These are phyloP conservation scores for Phialophora expanda DNA, from an alignment of 2,329 filamentous ascomycete genomes.

Conservation along the genomic window DNA sequence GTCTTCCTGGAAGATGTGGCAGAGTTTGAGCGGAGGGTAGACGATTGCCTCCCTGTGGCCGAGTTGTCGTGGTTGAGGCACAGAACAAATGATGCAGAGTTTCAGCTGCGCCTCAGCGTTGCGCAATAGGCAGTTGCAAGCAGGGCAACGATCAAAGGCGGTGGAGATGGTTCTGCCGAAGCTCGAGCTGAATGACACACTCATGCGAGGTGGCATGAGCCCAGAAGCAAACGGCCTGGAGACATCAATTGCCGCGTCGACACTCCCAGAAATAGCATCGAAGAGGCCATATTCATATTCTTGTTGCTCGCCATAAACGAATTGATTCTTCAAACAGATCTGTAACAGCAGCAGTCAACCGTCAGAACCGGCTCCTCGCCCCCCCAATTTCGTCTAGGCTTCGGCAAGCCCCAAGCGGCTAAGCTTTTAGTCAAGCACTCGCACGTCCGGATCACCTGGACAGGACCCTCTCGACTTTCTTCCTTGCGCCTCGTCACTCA, in stretches of 20 bases:
- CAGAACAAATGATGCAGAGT: background rate
- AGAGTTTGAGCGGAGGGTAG: background rate
- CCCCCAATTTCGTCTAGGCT: background rate
- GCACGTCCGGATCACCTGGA: background rate
- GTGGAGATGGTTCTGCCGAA: background rate
- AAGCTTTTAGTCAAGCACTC: conserved; percentile 3
- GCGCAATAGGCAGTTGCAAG: conserved; percentile 16
- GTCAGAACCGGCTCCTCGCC: too few relatives aligned
- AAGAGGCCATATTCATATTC: background rate
- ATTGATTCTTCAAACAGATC: background rate
- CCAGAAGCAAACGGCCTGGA: background rate
- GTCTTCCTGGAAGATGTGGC: too few relatives aligned
- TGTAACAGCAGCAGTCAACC: background rate
- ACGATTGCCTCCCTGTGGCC: background rate
- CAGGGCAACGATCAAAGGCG: background rate
- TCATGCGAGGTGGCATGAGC: background rate
- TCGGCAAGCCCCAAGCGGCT: background rate
- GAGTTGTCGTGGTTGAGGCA: background rate
- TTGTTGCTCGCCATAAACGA: background rate
- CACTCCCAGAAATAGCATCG: background rate
- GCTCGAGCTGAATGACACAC: background rate
- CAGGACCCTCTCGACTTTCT: background rate
- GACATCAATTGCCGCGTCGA: background rate
- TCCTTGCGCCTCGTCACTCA: background rate
- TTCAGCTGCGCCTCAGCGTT: conserved; percentile 25